These are phyloP conservation scores for Beauveria medogensis DNA, from an alignment of 2,329 filamentous ascomycete genomes.

Conservation along the genomic window DNA sequence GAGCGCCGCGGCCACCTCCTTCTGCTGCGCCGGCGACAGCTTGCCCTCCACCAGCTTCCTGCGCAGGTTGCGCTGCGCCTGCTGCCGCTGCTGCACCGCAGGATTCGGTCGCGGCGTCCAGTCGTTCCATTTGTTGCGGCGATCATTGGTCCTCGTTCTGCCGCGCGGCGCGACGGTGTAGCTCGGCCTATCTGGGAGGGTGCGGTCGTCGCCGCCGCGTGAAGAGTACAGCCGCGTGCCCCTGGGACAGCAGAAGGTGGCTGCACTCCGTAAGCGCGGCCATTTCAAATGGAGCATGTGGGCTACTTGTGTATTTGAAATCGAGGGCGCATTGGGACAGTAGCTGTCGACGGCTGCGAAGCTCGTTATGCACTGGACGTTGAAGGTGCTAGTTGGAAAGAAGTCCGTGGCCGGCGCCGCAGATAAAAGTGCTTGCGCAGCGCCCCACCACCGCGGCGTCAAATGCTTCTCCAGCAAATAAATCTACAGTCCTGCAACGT, in stretches of 20 bases:
- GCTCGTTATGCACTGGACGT: background rate
- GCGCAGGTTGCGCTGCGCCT: background rate
- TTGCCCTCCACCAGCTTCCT: background rate
- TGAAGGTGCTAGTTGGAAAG: background rate
- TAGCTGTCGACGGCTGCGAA: background rate
- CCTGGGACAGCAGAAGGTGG: constrained; percentile 4
- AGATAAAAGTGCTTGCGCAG: background rate
- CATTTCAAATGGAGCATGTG: constrained; percentile 24
- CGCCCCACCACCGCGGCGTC: background rate
- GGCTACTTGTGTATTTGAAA: constrained; percentile 11
- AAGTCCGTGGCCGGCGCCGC: background rate
- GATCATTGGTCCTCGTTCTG: background rate
- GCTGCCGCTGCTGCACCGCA: background rate
- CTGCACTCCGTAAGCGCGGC: constrained; percentile 19
- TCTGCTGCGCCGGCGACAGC: background rate
- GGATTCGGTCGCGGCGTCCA: background rate
- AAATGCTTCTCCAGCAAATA: background rate
- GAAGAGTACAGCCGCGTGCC: background rate
- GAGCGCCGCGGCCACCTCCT: background rate
- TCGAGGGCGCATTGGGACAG: background rate
- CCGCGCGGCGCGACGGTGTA: background rate
- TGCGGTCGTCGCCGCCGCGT: background rate
- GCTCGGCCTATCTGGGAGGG: background rate
- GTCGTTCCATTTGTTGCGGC: background rate
- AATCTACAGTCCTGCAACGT: background rate